Conservation (phyloP, 2,329 filamentous ascomycete species). For the Paecilomyces variotii region DNA sequence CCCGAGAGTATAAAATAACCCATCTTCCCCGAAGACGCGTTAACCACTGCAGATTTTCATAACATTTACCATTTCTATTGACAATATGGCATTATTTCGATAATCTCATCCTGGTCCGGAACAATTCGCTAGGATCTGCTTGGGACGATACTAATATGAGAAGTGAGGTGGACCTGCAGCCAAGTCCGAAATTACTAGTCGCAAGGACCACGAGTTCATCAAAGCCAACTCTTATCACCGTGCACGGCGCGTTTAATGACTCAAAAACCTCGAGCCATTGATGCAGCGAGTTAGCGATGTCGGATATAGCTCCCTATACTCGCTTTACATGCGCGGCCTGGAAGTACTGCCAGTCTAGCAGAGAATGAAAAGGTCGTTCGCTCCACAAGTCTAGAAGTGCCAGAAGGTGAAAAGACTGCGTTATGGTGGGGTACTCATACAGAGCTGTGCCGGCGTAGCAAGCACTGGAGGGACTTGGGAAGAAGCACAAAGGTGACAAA, state of each 20-base stretch:
- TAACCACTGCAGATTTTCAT: too few species aligned
- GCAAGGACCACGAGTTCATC: not conserved
- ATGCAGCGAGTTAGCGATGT: not conserved
- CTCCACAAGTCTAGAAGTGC: not conserved
- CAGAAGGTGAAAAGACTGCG: not conserved
- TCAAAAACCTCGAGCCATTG: not conserved
- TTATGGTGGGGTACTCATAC: not conserved
- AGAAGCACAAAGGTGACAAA: not conserved
- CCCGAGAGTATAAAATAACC: too few species aligned
- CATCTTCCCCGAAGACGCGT: too few species aligned
- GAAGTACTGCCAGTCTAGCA: not conserved
- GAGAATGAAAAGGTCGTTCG: not conserved
- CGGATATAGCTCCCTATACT: not conserved
- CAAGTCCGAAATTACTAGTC: too few species aligned
- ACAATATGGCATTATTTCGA: too few species aligned
- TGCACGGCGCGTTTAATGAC: not conserved
- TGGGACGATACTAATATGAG: too few species aligned
- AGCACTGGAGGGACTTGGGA: not conserved
- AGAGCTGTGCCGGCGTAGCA: not conserved
- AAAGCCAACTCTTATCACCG: not conserved
- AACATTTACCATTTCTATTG: too few species aligned
- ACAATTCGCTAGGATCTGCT: too few species aligned
- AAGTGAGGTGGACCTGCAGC: too few species aligned
- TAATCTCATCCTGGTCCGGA: too few species aligned
- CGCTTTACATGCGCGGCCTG: not conserved